These are phyloP conservation scores for Protoeuglena noctilucae DNA, from an alignment of 139 green algal species.

Conservation along the genomic window DNA sequence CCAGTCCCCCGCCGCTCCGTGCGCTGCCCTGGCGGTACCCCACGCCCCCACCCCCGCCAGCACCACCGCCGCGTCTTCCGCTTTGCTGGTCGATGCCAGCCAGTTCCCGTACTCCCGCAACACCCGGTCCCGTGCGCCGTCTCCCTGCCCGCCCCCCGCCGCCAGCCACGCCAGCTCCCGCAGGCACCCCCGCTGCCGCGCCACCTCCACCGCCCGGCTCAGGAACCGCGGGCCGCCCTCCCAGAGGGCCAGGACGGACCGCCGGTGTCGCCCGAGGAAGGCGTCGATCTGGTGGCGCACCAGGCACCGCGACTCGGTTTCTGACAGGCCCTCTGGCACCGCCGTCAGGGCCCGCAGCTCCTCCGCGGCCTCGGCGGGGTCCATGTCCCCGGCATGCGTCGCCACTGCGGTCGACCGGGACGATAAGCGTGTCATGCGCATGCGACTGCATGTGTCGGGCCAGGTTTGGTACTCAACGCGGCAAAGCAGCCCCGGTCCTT, in stretches of 20 bases:
- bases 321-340: not conserved
- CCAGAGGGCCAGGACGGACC: constrained; percentile 46
- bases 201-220: constrained; percentile 34
- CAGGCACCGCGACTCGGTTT: constrained; percentile 14
- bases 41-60: constrained; percentile 1
- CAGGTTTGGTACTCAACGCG: no score
- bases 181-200: constrained; percentile 43
- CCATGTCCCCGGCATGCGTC: no score
- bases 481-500: not conserved
- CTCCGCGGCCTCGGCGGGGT: constrained; percentile 77
- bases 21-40: constrained; percentile 26
- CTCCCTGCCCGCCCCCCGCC: constrained; percentile 7
- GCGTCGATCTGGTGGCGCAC: constrained; percentile 48
- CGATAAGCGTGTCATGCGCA: no score
- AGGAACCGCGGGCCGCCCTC: constrained; percentile 36
- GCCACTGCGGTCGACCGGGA: no score
- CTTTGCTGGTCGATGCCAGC: constrained; percentile 22
- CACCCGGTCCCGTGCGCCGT: not conserved
- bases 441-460: no score
- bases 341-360: constrained; percentile 46
- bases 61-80: constrained; percentile 33
- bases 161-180: constrained; percentile 34
- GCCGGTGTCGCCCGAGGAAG: constrained; percentile 38
- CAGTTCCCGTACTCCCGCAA: not conserved
- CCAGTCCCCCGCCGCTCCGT: constrained; percentile 29